These are phyloP conservation scores for Blastobotrys parvus DNA, from an alignment of 805 yeast species.

Conservation along the genomic window DNA sequence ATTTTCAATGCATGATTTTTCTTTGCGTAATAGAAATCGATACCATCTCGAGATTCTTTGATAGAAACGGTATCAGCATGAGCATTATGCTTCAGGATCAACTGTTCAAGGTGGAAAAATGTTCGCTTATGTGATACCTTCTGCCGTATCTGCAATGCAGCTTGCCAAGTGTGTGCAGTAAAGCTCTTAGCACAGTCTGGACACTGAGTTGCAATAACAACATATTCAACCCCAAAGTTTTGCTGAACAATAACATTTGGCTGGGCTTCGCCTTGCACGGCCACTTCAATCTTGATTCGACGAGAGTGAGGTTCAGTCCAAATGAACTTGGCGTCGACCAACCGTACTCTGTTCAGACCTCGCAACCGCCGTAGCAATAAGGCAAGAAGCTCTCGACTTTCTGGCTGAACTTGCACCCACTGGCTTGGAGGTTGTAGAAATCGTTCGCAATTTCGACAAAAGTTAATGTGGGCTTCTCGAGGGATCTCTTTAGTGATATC, in stretches of 20 bases:
- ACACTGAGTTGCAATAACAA: constrained; percentile 94
- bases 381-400: constrained; percentile 87
- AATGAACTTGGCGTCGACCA: constrained; percentile 85
- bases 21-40: constrained; percentile 81
- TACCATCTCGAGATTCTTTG: constrained; percentile 81
- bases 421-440: constrained; percentile 90
- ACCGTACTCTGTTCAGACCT: constrained; percentile 78
- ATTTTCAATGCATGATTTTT: constrained; percentile 87
- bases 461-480: constrained; percentile 75
- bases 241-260: constrained; percentile 85
- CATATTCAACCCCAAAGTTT: constrained; percentile 83
- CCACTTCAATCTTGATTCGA: constrained; percentile 76
- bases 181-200: constrained; percentile 94
- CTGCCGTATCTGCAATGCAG: constrained; percentile 93
- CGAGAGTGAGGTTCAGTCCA: constrained; percentile 99
- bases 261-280: constrained; percentile 95
- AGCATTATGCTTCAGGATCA: constrained; percentile 83
- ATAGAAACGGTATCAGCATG: constrained; percentile 88
- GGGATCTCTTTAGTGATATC: constrained; percentile 94
- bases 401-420: constrained; percentile 87
- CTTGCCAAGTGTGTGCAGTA: constrained; percentile 93
- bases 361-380: constrained; percentile 79
- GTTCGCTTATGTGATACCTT: constrained; percentile 93
- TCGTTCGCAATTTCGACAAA: constrained; percentile 95
- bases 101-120: constrained; percentile 82